These are phyloP conservation scores for Phytopythium sindhum DNA, from an alignment of 352 stramenopile genomes.

Conservation along the genomic window DNA sequence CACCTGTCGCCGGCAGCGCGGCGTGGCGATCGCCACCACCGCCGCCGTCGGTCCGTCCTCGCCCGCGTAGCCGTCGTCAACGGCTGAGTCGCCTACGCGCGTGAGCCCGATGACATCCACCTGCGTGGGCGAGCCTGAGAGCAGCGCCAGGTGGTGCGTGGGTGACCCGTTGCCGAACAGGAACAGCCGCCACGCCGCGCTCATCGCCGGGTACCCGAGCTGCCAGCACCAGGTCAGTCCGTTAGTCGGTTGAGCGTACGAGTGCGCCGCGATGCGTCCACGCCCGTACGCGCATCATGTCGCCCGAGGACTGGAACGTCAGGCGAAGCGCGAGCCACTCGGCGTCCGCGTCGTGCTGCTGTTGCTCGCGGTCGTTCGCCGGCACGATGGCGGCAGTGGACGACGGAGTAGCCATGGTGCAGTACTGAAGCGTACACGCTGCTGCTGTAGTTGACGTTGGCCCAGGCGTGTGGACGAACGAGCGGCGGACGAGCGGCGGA, in stretches of 20 bases:
- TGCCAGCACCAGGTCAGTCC: slow-evolving; percentile 13
- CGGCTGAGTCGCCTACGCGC: slow-evolving; percentile 31
- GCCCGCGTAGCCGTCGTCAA: slow-evolving; percentile 46
- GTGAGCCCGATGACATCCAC: slow-evolving; percentile 77
- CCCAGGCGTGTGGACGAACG: neutral
- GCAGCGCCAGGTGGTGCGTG: slow-evolving; percentile 75
- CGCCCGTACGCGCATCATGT: slow-evolving; percentile 42
- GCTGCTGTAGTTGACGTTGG: neutral
- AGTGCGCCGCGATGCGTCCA: neutral
- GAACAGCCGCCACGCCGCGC: slow-evolving; percentile 71
- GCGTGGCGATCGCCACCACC: slow-evolving; percentile 36
- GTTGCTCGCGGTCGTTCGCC: neutral
- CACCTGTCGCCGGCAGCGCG: slow-evolving; percentile 70
- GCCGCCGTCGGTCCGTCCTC: slow-evolving; percentile 6
- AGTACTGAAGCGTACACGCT: too few species aligned
- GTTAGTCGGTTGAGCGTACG: neutral
- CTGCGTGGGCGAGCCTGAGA: slow-evolving; percentile 66
- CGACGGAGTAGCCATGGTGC: neutral
- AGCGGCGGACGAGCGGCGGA: neutral
- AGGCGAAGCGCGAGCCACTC: slow-evolving; percentile 33
- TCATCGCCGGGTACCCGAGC: slow-evolving; percentile 59
- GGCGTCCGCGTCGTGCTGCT: slow-evolving; percentile 8
- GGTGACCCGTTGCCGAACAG: slow-evolving; percentile 83
- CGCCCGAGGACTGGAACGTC: slow-evolving; percentile 29
- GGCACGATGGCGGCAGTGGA: neutral